These are phyloP conservation scores for Aureobasidium mangrovei DNA, from an alignment of 2,329 filamentous ascomycete genomes.

Conservation along the genomic window DNA sequence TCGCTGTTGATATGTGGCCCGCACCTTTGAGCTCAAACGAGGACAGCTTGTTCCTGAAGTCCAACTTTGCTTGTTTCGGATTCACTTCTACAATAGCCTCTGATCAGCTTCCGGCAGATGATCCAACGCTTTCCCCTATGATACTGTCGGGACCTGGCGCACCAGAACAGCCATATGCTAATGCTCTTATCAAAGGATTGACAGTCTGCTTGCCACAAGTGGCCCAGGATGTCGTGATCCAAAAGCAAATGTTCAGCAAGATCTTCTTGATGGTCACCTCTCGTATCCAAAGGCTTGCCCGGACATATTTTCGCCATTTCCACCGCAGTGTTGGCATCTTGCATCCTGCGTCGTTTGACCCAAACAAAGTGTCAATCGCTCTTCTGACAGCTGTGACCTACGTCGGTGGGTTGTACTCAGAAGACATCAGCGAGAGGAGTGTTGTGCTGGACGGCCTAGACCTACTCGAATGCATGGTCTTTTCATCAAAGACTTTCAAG, in stretches of 20 bases:
- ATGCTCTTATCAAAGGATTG: background rate
- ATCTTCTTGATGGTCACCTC: background rate
- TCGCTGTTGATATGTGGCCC: too few species aligned
- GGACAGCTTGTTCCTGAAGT: background rate
- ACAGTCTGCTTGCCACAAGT: background rate
- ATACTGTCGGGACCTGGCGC: background rate
- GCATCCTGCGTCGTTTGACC: background rate
- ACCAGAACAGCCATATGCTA: background rate
- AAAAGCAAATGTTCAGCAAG: background rate
- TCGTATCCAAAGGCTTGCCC: background rate
- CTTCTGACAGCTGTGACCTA: constrained; percentile 6
- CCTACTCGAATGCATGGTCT: background rate
- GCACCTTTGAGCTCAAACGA: too few species aligned
- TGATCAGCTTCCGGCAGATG: background rate
- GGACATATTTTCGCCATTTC: background rate
- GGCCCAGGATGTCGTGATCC: background rate
- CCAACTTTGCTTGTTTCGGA: background rate
- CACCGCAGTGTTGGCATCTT: background rate
- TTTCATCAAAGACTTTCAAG: constrained; percentile 8
- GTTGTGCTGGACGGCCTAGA: background rate
- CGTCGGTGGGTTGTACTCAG: constrained; percentile 14
- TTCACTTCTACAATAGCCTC: background rate
- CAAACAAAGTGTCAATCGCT: background rate
- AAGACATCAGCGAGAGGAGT: constrained; percentile 1
- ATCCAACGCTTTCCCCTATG: background rate